Percentiles rank a stretch among this genome's conserved stretches.
Evolutionary conservation across 2,329 filamentous ascomycete genomes (phyloP).

Genomic region (Penicillium rolfsii): DNA sequence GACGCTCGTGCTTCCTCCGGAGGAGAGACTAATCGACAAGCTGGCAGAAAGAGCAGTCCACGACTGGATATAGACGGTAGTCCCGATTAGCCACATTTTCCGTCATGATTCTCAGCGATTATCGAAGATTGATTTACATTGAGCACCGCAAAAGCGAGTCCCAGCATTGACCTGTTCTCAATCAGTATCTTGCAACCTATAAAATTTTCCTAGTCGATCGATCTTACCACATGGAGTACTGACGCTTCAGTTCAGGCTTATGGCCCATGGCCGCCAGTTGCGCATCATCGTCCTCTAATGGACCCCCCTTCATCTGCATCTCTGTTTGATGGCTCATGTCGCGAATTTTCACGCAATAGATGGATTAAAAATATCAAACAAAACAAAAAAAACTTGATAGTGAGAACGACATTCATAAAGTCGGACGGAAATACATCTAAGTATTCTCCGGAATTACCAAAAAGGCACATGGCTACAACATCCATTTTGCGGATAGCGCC

Average conservation of each 20-base stretch:
- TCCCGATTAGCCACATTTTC: neutral
- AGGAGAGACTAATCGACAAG: slow-evolving; percentile 65
- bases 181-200: neutral
- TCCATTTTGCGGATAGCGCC: slow-evolving; percentile 14
- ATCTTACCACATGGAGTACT: slow-evolving; percentile 56
- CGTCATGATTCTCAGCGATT: neutral
- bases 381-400: slow-evolving; percentile 2
- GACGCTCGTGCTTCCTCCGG: slow-evolving; percentile 71
- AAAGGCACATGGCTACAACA: slow-evolving; percentile 3
- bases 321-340: neutral
- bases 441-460: slow-evolving; percentile 6
- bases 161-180: slow-evolving; percentile 56
- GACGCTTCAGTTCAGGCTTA: slow-evolving; percentile 59
- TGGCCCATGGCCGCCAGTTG: slow-evolving; percentile 51
- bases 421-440: slow-evolving; percentile 13
- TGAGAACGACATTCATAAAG: neutral
- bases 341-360: neutral
- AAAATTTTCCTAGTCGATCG: neutral
- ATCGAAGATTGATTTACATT: slow-evolving; percentile 42
- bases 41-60: slow-evolving; percentile 65
- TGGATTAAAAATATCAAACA: neutral
- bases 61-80: slow-evolving; percentile 39
- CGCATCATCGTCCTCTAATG: slow-evolving; percentile 28
- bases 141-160: slow-evolving; percentile 63
- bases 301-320: slow-evolving; percentile 26